A percentile compares a stretch with the other conserved stretches of the same genome.
Conservation (phyloP, 1,139 yeast genomes). For the Geotrichum europaeum region DNA sequence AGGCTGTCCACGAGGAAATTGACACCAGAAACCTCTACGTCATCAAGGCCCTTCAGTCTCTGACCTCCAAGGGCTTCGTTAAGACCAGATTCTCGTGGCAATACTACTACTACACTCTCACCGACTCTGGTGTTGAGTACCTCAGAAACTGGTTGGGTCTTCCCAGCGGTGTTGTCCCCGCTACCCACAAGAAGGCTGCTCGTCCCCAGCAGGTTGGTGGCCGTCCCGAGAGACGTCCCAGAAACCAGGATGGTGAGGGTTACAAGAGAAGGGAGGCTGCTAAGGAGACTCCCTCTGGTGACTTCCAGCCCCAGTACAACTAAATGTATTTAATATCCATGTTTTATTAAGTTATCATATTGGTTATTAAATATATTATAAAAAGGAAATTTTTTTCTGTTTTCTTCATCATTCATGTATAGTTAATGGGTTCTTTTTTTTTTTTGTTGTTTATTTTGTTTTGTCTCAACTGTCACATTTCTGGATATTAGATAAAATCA, state of each 20-base stretch:
- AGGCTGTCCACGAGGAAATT: constrained; percentile 89
- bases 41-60: constrained; percentile 98
- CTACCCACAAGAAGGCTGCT: constrained; percentile 95
- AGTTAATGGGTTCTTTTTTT: not conserved
- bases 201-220: constrained; percentile 61
- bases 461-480: not conserved
- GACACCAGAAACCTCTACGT: constrained; percentile 97
- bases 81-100: constrained; percentile 99
- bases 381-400: not conserved
- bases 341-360: not conserved
- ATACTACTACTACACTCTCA: constrained; percentile 99
- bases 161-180: constrained; percentile 98
- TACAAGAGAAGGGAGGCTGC: constrained; percentile 40
- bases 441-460: not conserved
- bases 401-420: not conserved
- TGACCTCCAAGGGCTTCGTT: constrained; percentile 98
- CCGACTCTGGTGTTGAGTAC: constrained; percentile 99
- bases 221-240: constrained; percentile 34
- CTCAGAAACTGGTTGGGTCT: constrained; percentile 97
- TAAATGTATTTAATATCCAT: constrained; percentile 2
- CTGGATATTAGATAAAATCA: too few relatives aligned
- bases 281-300: constrained; percentile 35
- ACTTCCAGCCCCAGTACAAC: constrained; percentile 33
- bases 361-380: not conserved
- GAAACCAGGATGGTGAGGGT: constrained; percentile 32